phyloP scores from a whole-genome alignment of 2,329 filamentous ascomycete genomes.

The Penicillium sp. region DNA sequence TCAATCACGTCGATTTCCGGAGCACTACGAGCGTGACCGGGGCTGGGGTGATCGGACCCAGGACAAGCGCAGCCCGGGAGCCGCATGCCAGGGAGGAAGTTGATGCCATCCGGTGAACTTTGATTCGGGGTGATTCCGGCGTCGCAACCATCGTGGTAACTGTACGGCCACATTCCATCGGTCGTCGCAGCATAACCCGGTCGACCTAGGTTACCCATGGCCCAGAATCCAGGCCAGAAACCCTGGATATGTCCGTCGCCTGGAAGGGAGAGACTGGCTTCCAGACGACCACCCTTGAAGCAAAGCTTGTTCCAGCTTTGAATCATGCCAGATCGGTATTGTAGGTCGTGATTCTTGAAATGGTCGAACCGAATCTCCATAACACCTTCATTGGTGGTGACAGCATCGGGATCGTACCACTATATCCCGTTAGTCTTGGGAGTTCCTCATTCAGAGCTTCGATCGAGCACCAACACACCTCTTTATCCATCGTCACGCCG shows the following conservation, averaged over 20 bases:
- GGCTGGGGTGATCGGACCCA: slow-evolving; percentile 65
- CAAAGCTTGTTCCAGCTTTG: slow-evolving; percentile 75
- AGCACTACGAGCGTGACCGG: slow-evolving; percentile 65
- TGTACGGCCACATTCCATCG: slow-evolving; percentile 74
- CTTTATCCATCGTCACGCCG: slow-evolving; percentile 68
- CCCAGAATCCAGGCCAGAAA: slow-evolving; percentile 76
- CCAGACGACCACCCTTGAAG: slow-evolving; percentile 70
- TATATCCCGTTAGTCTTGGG: slow-evolving; percentile 31
- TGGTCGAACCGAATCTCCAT: slow-evolving; percentile 67
- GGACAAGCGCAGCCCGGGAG: slow-evolving; percentile 68
- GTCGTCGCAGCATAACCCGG: slow-evolving; percentile 70
- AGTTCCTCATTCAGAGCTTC: background rate
- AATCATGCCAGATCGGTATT: slow-evolving; percentile 72
- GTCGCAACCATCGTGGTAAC: slow-evolving; percentile 69
- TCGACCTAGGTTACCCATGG: slow-evolving; percentile 72
- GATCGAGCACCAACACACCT: slow-evolving; percentile 44
- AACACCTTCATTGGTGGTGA: slow-evolving; percentile 63
- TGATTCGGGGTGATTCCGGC: slow-evolving; percentile 72
- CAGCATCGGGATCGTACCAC: slow-evolving; percentile 72
- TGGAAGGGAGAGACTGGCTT: slow-evolving; percentile 70
- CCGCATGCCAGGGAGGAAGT: slow-evolving; percentile 68
- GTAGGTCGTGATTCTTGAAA: slow-evolving; percentile 65
- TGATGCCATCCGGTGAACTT: slow-evolving; percentile 67
- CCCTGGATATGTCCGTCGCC: slow-evolving; percentile 67
- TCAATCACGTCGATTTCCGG: slow-evolving; percentile 74